phyloP scores from a whole-genome alignment of 2,329 filamentous ascomycete species.

The Arthrobotrys megalospora region DNA sequence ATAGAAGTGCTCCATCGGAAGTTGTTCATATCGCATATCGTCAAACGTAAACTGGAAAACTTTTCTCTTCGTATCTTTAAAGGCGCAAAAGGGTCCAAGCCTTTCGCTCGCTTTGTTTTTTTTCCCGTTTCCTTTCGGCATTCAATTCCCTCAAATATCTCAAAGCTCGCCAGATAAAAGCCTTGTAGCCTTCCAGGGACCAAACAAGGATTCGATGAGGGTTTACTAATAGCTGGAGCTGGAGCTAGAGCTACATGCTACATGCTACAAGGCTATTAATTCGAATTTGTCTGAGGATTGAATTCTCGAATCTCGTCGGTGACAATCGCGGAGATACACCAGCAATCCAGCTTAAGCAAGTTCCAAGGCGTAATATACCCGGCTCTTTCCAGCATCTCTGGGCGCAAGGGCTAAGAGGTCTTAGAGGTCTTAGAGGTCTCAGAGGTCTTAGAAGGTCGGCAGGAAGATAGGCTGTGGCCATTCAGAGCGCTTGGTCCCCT shows the following conservation, averaged over 20 bases:
- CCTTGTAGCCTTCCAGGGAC: conserved; percentile 43
- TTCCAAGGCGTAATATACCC: conserved; percentile 40
- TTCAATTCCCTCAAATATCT: conserved; percentile 60
- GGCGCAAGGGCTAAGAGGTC: conserved; percentile 46
- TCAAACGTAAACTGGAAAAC: conserved; percentile 29
- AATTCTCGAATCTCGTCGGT: conserved; percentile 14
- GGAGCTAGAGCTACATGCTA: conserved; percentile 7
- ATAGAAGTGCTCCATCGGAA: conserved; percentile 3
- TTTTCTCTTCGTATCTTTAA: conserved; percentile 17
- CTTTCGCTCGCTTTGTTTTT: not conserved
- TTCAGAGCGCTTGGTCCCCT: conserved; percentile 50
- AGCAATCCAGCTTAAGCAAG: not conserved
- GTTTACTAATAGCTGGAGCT: conserved; percentile 7
- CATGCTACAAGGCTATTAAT: conserved; percentile 12
- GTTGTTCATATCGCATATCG: conserved; percentile 40
- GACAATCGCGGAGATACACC: conserved; percentile 14
- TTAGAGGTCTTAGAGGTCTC: conserved; percentile 32
- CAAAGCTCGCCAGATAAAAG: conserved; percentile 35
- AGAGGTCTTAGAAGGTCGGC: conserved; percentile 22
- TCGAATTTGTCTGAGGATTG: conserved; percentile 20
- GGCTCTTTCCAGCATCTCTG: conserved; percentile 39
- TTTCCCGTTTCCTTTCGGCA: conserved; percentile 22
- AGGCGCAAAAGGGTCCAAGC: conserved; percentile 4
- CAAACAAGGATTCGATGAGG: conserved; percentile 30
- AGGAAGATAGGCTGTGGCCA: conserved; percentile 46